Conservation (phyloP, 495 filamentous ascomycete genomes). For the Talaromyces nanjingensis region DNA sequence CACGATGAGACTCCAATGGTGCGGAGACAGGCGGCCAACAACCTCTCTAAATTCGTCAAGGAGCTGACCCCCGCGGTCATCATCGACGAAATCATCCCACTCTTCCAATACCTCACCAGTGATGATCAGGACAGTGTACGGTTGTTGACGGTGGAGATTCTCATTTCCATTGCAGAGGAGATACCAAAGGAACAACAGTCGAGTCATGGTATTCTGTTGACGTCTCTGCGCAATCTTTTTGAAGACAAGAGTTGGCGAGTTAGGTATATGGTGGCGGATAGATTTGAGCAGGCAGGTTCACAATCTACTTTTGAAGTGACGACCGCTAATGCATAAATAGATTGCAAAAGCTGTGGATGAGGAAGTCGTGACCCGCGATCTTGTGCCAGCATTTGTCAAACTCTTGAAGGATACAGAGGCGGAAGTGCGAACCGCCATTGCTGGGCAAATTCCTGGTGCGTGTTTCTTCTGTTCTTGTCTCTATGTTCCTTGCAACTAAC, state of each 20-base stretch:
- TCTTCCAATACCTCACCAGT: conserved; percentile 91
- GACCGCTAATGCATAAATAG: conserved; percentile 36
- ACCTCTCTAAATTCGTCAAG: conserved; percentile 95
- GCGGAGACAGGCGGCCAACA: conserved; percentile 88
- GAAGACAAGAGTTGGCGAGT: conserved; percentile 99
- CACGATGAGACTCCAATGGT: conserved; percentile 99
- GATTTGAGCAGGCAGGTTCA: conserved; percentile 85
- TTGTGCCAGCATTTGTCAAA: conserved; percentile 96
- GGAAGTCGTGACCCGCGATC: conserved; percentile 86
- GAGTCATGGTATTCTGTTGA: conserved; percentile 88
- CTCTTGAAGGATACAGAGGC: conserved; percentile 95
- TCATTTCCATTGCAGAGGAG: conserved; percentile 93
- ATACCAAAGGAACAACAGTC: conserved; percentile 97
- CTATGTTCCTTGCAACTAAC: conserved; percentile 15
- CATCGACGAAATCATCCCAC: conserved; percentile 96
- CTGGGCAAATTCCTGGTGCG: conserved; percentile 89
- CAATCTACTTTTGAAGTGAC: neutral
- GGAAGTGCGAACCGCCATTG: conserved; percentile 94
- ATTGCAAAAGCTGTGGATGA: conserved; percentile 98
- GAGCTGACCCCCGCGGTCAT: conserved; percentile 85
- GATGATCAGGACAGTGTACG: conserved; percentile 98
- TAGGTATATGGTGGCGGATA: conserved; percentile 97
- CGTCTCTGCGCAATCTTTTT: conserved; percentile 83
- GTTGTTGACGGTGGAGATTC: conserved; percentile 89
- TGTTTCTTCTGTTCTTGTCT: conserved; percentile 8